Evolutionary conservation across 352 stramenopile species (phyloP).

Genomic region (Globisporangium abappressorium): DNA sequence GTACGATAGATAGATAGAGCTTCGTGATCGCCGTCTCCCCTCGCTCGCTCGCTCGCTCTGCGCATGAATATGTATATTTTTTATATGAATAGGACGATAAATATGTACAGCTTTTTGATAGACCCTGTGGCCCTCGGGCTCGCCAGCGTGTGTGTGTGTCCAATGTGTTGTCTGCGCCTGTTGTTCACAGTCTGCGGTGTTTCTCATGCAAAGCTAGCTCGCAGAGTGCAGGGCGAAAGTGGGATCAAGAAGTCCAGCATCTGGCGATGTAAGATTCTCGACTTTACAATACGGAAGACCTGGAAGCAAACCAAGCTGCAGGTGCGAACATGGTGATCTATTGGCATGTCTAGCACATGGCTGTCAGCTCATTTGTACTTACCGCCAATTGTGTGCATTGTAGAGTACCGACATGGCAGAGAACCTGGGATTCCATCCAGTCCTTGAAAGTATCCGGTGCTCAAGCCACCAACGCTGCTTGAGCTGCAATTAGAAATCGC

Average conservation of each 20-base stretch:
- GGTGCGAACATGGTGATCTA: no score
- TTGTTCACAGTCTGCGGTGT: not conserved
- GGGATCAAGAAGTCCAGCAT: not conserved
- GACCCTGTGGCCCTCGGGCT: not conserved
- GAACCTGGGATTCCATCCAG: not conserved
- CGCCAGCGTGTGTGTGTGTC: not conserved
- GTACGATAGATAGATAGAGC: constrained; percentile 11
- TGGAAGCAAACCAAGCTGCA: not conserved
- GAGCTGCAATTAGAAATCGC: not conserved
- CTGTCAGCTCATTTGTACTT: no score
- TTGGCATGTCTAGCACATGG: no score
- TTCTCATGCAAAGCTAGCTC: not conserved
- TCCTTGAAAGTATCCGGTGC: not conserved
- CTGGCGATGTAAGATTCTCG: not conserved
- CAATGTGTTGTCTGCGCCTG: not conserved
- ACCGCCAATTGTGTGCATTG: not conserved
- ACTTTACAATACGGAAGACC: not conserved
- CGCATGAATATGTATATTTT: not conserved
- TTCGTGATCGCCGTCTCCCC: not conserved
- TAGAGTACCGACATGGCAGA: not conserved
- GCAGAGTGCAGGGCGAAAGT: not conserved
- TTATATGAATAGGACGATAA: constrained; percentile 13
- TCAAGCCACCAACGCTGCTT: not conserved
- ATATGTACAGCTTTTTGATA: constrained; percentile 8
- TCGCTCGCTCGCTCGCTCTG: not conserved